phyloP scores from a whole-genome alignment of 2,329 filamentous ascomycete genomes.

The Aspergillus japonicus region DNA sequence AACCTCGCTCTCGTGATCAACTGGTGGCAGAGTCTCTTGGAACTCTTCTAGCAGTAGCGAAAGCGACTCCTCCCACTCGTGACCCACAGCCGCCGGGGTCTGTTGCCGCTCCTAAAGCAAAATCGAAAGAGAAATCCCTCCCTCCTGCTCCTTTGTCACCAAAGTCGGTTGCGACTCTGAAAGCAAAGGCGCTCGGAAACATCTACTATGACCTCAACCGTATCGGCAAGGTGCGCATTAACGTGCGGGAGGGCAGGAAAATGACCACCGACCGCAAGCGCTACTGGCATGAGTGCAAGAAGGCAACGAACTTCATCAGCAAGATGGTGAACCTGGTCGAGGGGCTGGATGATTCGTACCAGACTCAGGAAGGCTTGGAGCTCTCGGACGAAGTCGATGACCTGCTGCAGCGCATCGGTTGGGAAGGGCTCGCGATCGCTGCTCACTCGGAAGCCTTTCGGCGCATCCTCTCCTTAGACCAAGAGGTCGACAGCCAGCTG shows the following conservation, averaged over 20 bases:
- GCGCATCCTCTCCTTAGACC: slow-evolving; percentile 4
- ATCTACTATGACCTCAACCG: not conserved
- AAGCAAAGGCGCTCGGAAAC: not conserved
- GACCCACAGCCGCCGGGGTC: no score
- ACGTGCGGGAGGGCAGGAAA: not conserved
- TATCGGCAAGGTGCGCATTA: not conserved
- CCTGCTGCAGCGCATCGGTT: slow-evolving; percentile 14
- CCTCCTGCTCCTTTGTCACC: not conserved
- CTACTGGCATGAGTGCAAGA: not conserved
- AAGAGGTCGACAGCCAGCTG: not conserved
- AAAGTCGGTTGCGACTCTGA: not conserved
- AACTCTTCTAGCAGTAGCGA: no score
- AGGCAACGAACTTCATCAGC: not conserved
- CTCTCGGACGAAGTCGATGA: no score
- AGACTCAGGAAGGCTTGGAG: not conserved
- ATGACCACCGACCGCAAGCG: not conserved
- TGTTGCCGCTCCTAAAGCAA: no score
- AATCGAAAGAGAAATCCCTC: no score
- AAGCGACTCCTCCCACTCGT: no score
- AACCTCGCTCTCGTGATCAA: no score
- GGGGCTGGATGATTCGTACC: not conserved
- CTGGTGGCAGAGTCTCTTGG: no score
- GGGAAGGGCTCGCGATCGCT: slow-evolving; percentile 29
- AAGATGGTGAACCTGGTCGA: not conserved
- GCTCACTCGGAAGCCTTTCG: slow-evolving; percentile 28